phyloP scores from a whole-genome alignment of 345 rosid genomes.

The Viola odorata region DNA sequence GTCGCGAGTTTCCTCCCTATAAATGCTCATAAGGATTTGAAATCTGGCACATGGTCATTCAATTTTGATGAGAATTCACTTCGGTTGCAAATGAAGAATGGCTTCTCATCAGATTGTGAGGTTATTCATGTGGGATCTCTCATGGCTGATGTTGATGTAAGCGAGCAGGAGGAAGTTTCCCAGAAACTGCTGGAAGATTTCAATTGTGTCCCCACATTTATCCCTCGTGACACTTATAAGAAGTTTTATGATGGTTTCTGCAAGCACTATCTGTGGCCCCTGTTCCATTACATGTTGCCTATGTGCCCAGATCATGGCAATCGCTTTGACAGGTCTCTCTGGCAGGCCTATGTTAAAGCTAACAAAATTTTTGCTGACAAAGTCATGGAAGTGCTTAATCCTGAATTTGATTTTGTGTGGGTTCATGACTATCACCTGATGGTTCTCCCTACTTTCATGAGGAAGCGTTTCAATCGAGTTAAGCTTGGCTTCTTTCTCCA shows the following conservation, averaged over 20 bases:
- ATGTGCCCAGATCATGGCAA: constrained; percentile 32
- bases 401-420: constrained; percentile 42
- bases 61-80: constrained; percentile 39
- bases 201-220: constrained; percentile 39
- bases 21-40: constrained; percentile 27
- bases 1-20: constrained; percentile 41
- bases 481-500: constrained; percentile 50
- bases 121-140: constrained; percentile 40
- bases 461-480: constrained; percentile 33
- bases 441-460: constrained; percentile 42
- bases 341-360: constrained; percentile 41
- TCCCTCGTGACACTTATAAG: constrained; percentile 33
- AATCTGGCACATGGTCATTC: constrained; percentile 29
- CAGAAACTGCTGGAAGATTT: constrained; percentile 36
- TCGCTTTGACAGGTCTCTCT: constrained; percentile 32
- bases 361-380: constrained; percentile 43
- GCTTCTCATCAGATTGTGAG: constrained; percentile 26
- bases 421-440: constrained; percentile 46
- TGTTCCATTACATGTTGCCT: constrained; percentile 47
- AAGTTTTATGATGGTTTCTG: constrained; percentile 41
- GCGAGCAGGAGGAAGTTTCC: constrained; percentile 40
- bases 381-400: constrained; percentile 38
- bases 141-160: constrained; percentile 32
- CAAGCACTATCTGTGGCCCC: constrained; percentile 48
- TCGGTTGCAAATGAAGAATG: constrained; percentile 35